phyloP scores from a whole-genome alignment of 2,329 filamentous ascomycete genomes.

The Pseudogymnoascus sp. region DNA sequence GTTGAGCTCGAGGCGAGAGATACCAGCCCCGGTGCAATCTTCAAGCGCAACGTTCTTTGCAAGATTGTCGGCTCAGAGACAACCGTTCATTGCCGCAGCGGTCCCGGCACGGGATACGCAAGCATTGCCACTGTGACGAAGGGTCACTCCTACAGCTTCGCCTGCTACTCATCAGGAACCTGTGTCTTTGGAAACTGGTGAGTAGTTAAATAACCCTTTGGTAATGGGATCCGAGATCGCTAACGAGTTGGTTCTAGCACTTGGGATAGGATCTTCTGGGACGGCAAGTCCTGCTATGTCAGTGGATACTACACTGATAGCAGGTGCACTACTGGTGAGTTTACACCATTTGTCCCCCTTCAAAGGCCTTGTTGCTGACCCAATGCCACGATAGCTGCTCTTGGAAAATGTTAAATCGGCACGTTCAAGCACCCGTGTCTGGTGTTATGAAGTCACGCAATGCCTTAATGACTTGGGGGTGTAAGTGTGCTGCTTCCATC shows the following conservation, averaged over 20 bases:
- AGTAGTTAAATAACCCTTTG: not conserved
- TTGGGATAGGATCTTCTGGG: not conserved
- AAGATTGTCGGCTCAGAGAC: not conserved
- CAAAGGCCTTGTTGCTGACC: not conserved
- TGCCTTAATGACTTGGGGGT: not conserved
- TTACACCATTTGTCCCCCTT: not conserved
- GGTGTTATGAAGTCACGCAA: not conserved
- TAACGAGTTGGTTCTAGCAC: not conserved
- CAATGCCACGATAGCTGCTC: not conserved
- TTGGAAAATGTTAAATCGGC: not conserved
- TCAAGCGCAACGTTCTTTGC: not conserved
- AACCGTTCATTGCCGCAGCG: not conserved
- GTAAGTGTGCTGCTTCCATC: not conserved
- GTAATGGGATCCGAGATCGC: not conserved
- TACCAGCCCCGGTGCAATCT: not conserved
- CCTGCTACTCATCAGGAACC: not conserved
- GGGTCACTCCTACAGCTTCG: not conserved
- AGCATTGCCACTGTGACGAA: not conserved
- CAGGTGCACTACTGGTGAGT: not conserved
- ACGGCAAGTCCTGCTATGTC: not conserved
- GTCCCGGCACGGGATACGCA: not conserved
- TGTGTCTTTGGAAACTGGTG: not conserved
- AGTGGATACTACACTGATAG: not conserved
- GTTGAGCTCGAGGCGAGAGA: not conserved
- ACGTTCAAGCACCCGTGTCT: not conserved